Evolutionary conservation across 192 early-diverging fungal genomes (phyloP), one percentile per base, ranked within the genome.

Genomic region (Backusella sp.): DNA sequence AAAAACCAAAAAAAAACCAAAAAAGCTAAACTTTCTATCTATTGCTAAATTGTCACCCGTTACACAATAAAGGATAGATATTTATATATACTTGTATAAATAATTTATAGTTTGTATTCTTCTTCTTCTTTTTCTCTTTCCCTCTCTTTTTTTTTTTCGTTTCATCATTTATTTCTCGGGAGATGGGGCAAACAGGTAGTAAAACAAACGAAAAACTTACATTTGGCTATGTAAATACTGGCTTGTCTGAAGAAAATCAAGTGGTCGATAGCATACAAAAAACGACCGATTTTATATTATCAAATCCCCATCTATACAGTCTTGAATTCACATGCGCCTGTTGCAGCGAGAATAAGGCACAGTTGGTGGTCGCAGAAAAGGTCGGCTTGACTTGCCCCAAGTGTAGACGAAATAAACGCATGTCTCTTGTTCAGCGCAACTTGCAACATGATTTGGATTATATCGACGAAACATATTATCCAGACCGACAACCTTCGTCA

Each of bases 401-500:
- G 4, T 77, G 76, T 35, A 26, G 37, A 15, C 34, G 72, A 67
- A 66, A 73, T 30, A 77, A 77, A 8, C 70, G 76, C 17, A 30
- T 77, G 37, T 77, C 76, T 2, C 37, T 77, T 19, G 76, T 77
- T 8, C 76, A 71, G 4, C 28, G 72, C 0, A 26, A 77, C 37
- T n/a, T 77, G 15, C 70, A 70, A 1, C 52, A 59, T 19, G 81
- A 83, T 49, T 53, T 83, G 23, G 65, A 75, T 14, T 83, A 83
- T 66, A 74, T 83, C 35, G 77, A 83, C 36, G 62, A 79, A 56
- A 83, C 77, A 0, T 83, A 83, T 21, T 83, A 83, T 17, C 41
- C 75, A 1, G 44, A 37, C 68, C 14, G 70, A 53, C 35, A 68
- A 62, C 23, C 34, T 1, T 4, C 6, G 3, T 30, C 26, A 1